phyloP scores from a whole-genome alignment of 1,139 yeast genomes.

The Pneumocystis sp. region DNA sequence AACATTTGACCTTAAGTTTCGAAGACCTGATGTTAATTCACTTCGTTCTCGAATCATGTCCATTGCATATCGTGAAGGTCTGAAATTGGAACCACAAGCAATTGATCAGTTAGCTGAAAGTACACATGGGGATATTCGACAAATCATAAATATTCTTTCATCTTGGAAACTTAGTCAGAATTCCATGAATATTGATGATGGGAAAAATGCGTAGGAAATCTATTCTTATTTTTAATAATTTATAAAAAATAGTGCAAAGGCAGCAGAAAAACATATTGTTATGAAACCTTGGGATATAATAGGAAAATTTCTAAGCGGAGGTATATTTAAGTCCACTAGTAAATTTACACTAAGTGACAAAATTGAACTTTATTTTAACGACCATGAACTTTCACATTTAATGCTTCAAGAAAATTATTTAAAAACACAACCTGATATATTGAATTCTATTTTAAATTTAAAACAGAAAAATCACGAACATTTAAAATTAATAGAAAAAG shows the following conservation, averaged over 20 bases:
- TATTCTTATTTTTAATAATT: neutral
- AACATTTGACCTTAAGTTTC: constrained; percentile 68
- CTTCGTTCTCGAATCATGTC: constrained; percentile 77
- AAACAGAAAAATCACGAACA: constrained; percentile 4
- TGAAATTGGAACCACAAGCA: constrained; percentile 64
- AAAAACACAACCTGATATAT: constrained; percentile 31
- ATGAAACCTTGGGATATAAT: constrained; percentile 87
- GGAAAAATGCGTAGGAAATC: constrained; percentile 17
- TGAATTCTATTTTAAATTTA: constrained; percentile 13
- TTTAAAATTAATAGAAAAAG: constrained; percentile 50
- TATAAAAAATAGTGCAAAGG: constrained; percentile 38
- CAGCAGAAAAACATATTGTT: constrained; percentile 84
- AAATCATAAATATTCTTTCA: constrained; percentile 75
- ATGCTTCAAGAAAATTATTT: constrained; percentile 94
- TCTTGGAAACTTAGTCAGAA: constrained; percentile 65
- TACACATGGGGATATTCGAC: constrained; percentile 85
- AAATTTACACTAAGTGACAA: constrained; percentile 56
- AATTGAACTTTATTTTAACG: constrained; percentile 81
- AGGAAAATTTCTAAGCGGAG: constrained; percentile 51
- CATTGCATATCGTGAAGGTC: constrained; percentile 70
- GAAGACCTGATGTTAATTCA: constrained; percentile 75
- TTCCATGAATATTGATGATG: constrained; percentile 39
- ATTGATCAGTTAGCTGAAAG: constrained; percentile 75
- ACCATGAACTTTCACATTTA: constrained; percentile 83
- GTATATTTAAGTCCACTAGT: constrained; percentile 41